A percentile compares a stretch with the other conserved stretches of the same genome.
phyloP scores from a whole-genome alignment of 352 stramenopile species.

The Globisporangium camurandrum region DNA sequence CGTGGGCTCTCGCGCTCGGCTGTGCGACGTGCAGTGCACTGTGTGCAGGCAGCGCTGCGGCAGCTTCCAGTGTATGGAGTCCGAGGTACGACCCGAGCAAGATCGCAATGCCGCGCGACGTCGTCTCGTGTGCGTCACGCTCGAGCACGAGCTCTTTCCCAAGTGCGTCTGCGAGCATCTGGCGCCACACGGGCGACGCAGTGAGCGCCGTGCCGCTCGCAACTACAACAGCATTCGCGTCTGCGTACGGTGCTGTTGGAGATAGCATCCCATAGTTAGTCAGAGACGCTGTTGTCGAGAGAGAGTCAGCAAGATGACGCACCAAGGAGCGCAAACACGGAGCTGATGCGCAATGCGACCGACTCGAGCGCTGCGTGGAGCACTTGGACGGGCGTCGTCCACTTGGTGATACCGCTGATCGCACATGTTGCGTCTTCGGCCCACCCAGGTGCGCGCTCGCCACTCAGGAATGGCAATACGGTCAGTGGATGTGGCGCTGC shows the following conservation, averaged over 20 bases:
- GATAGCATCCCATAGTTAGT: neutral
- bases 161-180: conserved; percentile 82
- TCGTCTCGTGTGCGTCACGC: conserved; percentile 57
- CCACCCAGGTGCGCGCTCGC: conserved; percentile 91
- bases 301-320: conserved; percentile 7
- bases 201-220: conserved; percentile 75
- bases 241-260: conserved; percentile 21
- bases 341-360: conserved; percentile 84
- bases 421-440: conserved; percentile 83
- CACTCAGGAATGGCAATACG: conserved; percentile 90
- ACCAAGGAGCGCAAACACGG: conserved; percentile 81
- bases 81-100: conserved; percentile 54
- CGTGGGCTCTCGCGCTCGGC: conserved; percentile 42
- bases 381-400: conserved; percentile 84
- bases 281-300: neutral
- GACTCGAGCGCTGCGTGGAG: conserved; percentile 88
- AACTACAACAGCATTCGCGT: conserved; percentile 49
- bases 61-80: conserved; percentile 42
- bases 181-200: conserved; percentile 74
- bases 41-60: conserved; percentile 17
- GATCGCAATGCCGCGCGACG: conserved; percentile 77
- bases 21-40: conserved; percentile 23
- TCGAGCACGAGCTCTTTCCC: conserved; percentile 69
- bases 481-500: conserved; percentile 69
- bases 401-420: conserved; percentile 89